Conservation (phyloP, 148 eudicot species). For the Beta vulgaris region DNA sequence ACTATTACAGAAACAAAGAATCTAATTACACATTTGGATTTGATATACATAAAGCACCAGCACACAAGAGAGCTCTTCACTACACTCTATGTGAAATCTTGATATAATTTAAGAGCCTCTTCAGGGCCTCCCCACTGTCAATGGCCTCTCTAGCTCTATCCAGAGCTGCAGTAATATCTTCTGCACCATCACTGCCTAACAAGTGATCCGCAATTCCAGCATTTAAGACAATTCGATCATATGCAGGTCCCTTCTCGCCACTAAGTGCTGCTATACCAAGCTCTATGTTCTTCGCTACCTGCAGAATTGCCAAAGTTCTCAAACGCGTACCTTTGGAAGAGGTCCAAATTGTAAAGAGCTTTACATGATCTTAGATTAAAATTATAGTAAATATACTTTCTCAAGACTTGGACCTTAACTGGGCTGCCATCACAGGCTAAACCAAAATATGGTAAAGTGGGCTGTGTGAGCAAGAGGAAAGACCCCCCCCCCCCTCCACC, state of each 20-base stretch:
- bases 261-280: slow-evolving; percentile 83
- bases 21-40: slow-evolving; percentile 10
- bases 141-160: slow-evolving; percentile 91
- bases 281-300: slow-evolving; percentile 86
- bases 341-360: not conserved
- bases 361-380: not conserved
- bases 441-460: not conserved
- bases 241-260: slow-evolving; percentile 93
- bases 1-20: slow-evolving; percentile 3
- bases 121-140: slow-evolving; percentile 87
- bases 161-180: slow-evolving; percentile 63
- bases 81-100: slow-evolving; percentile 61
- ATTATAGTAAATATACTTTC: too few relatives aligned
- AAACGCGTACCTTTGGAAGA: not conserved
- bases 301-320: slow-evolving; percentile 15
- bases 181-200: slow-evolving; percentile 84
- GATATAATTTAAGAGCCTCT: slow-evolving; percentile 66
- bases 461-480: too few relatives aligned
- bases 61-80: not conserved
- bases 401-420: too few relatives aligned
- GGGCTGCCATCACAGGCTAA: not conserved
- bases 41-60: not conserved
- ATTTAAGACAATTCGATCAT: slow-evolving; percentile 80
- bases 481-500: too few relatives aligned
- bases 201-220: slow-evolving; percentile 92